These are phyloP conservation scores for Lepiota brunneoincarnata DNA, from an alignment of 768 basidiomycete species.

Conservation along the genomic window DNA sequence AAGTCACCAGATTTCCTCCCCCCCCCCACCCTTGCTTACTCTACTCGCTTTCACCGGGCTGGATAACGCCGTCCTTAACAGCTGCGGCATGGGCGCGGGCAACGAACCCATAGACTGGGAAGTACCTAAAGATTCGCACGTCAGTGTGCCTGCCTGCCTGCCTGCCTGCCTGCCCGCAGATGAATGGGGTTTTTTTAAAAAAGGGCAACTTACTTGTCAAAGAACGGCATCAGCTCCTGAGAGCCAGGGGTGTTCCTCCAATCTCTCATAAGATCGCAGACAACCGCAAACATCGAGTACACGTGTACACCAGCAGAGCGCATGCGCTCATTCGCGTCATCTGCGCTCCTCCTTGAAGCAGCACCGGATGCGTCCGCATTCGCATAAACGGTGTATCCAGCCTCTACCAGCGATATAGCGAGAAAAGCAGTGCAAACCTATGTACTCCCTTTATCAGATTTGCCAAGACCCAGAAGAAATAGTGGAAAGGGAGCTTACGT, in stretches of 20 bases:
- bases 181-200: neutral
- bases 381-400: constrained; percentile 46
- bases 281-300: constrained; percentile 41
- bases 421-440: constrained; percentile 50
- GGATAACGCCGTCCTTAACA: constrained; percentile 17
- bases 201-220: constrained; percentile 35
- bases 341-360: constrained; percentile 34
- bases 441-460: neutral
- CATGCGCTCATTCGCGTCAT: constrained; percentile 47
- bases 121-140: constrained; percentile 16
- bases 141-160: neutral
- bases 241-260: constrained; percentile 49
- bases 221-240: constrained; percentile 38
- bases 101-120: constrained; percentile 24
- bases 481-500: constrained; percentile 27
- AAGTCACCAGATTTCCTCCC: neutral
- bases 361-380: constrained; percentile 47
- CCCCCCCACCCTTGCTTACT: neutral
- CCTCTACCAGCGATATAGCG: constrained; percentile 41
- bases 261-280: constrained; percentile 47
- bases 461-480: neutral
- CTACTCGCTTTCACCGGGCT: constrained; percentile 22
- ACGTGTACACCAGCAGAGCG: constrained; percentile 44
- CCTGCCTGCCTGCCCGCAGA: too few relatives aligned
- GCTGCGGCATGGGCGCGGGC: constrained; percentile 26